Base-by-base conservation (phyloP, 2,329 filamentous ascomycete species). In the Juglanconis sp. region DNA sequence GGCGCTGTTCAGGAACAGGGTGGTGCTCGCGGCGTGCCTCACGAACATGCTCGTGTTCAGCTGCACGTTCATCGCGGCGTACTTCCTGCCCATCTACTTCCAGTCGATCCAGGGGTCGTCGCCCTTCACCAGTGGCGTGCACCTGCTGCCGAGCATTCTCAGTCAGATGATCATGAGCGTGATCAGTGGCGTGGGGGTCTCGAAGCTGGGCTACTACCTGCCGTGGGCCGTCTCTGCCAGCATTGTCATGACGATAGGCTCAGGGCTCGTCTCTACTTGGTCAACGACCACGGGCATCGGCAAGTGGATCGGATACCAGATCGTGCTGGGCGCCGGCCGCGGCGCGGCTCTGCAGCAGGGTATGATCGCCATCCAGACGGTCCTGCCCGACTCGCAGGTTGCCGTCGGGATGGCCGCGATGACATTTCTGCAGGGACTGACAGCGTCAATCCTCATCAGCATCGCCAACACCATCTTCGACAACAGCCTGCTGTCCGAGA, bases 401-500 rank as follows among this genome's bases (percentile, higher is more conserved):
- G 58, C 71, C 2, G 55, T 69, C 2, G 67, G 63, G 13, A 66
- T 70, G 44, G 66, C 67, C 2, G 60, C 69, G 24, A 55, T 71
- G 4, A 61, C 67, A 1, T 69, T 70, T 17, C 54, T 64, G 3
- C 70, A 69, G 46, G 66, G 65, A 38, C 60, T 71, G 10, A 66
- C 66, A 3, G 62, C 59, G 10, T 61, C 71, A 3, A 56, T 72
- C 32, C 55, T 64, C n/a, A 63, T 72, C 15, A 64, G 65, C 0
- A 31, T 65, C 4, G 65, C 66, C 7, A 68, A 70, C 55, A 64
- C 63, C 31, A 65, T 71, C n/a, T 72, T 72, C 36, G 35, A 66
- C 32, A 40, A 65, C 17, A 65, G 63, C 53, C 66, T 78, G 6
- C 52, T 51, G 1, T 51, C 61, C 1, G 63, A 64, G 13, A 61